Conservation (phyloP, 1,139 yeast species). For the Nakaseomyces bracarensis region DNA sequence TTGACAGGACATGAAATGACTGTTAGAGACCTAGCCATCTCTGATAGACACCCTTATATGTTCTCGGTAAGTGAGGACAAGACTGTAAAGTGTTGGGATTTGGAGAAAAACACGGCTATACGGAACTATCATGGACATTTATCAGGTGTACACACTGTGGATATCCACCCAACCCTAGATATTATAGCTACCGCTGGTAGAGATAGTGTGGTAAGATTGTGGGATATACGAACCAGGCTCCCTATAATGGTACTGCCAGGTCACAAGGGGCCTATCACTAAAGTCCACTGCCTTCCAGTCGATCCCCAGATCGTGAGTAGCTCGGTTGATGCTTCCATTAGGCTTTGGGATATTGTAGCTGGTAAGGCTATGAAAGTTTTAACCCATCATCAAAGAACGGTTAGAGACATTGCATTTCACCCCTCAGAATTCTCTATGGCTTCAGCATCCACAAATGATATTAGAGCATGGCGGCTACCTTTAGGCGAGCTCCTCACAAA, state of each 20-base stretch:
- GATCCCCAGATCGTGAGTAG: conserved; percentile 85
- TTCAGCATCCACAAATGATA: conserved; percentile 69
- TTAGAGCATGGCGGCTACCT: conserved; percentile 80
- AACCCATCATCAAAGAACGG: conserved; percentile 79
- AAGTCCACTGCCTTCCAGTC: conserved; percentile 55
- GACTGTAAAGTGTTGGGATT: conserved; percentile 93
- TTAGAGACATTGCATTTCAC: conserved; percentile 63
- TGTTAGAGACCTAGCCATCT: conserved; percentile 67
- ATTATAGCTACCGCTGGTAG: conserved; percentile 84
- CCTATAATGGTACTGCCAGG: conserved; percentile 76
- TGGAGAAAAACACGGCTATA: conserved; percentile 74
- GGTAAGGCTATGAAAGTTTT: conserved; percentile 53
- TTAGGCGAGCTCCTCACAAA: conserved; percentile 61
- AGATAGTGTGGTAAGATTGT: conserved; percentile 76
- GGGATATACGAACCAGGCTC: conserved; percentile 84
- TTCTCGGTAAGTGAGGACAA: conserved; percentile 93
- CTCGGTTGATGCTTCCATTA: conserved; percentile 75
- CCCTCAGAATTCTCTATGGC: conserved; percentile 72
- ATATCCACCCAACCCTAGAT: conserved; percentile 80
- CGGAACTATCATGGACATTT: conserved; percentile 92
- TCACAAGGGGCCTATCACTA: conserved; percentile 67
- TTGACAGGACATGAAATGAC: conserved; percentile 90
- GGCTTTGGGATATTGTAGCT: conserved; percentile 75
- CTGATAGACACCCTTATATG: conserved; percentile 73
- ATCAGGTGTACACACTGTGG: conserved; percentile 79